Base-by-base conservation (phyloP, 225 moss, liverwort and hornwort species). In the Ulota crispa region DNA sequence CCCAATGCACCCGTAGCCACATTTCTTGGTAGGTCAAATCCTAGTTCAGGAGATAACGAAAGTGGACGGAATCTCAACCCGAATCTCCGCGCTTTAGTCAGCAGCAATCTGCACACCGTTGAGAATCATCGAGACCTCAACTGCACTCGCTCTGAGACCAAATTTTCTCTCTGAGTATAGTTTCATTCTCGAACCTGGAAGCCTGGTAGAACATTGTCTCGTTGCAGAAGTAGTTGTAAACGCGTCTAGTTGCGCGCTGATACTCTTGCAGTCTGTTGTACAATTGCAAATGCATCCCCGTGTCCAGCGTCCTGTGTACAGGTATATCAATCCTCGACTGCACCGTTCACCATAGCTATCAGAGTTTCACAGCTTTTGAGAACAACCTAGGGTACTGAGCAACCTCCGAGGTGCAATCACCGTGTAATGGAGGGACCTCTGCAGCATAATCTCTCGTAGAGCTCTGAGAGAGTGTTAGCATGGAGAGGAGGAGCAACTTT, bases 401-500 rank as follows among this genome's bases (percentile, higher is more conserved):
- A 32, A 45, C 43, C 6, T 28, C 5, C 21, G 72, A n/a, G 30
- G 13, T 78, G 50, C 21, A 5, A 59, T 73, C 71, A 20, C 47
- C 31, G 31, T 41, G 70, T 37, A 28, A 86, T 78, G 73, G 39
- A 39, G 7, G 74, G 31, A n/a, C 30, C 41, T 70, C 53, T 30
- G 70, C 34, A 76, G 76, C 59, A 45, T 68, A 15, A 21, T 30
- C 47, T 57, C 37, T 75, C 3, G 70, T 64, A 64, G 36, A 43
- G 70, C 28, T 37, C 8, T 6, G 10, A 21, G 39, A 30, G 8
- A 37, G n/a, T 14, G 18, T 20, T 59, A 32, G 28, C 27, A 87
- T 87, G 87, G 87, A 84, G 36, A 66, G 45, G 61, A 79, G 76
- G 87, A 53, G 85, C 32, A 67, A 9, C 31, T 68, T 45, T 19